Evolutionary conservation across 208 protist genomes (phyloP).

Genomic region (Leishmania aethiopica): DNA sequence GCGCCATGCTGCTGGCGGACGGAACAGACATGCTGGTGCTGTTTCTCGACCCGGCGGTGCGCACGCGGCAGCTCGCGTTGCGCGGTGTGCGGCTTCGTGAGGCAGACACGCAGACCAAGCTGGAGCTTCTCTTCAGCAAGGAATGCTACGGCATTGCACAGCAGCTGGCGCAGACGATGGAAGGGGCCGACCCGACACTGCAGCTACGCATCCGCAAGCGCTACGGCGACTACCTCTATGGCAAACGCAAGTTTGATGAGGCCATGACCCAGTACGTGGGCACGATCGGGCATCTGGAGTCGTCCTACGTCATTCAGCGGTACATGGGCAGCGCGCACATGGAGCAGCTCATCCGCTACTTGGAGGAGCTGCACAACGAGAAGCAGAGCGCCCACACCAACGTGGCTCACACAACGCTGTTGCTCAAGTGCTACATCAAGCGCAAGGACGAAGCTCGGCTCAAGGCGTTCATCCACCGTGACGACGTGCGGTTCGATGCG

Average conservation of each 20-base stretch:
- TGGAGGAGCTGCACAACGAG: slow-evolving; percentile 88
- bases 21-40: slow-evolving; percentile 84
- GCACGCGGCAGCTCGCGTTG: slow-evolving; percentile 10
- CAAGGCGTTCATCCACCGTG: slow-evolving; percentile 89
- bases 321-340: slow-evolving; percentile 95
- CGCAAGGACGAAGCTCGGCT: slow-evolving; percentile 91
- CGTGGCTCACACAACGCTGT: slow-evolving; percentile 95
- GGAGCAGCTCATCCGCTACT: slow-evolving; percentile 93
- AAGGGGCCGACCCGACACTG: slow-evolving; percentile 54
- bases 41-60: slow-evolving; percentile 49
- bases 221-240: slow-evolving; percentile 96
- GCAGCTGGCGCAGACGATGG: slow-evolving; percentile 72
- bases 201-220: slow-evolving; percentile 91
- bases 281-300: slow-evolving; percentile 95
- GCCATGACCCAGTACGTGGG: slow-evolving; percentile 95
- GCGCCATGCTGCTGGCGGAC: slow-evolving; percentile 82
- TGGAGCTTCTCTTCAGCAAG: slow-evolving; percentile 96
- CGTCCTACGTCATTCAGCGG: slow-evolving; percentile 97
- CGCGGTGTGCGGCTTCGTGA: slow-evolving; percentile 74
- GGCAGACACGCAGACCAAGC: slow-evolving; percentile 92
- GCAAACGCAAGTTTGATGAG: slow-evolving; percentile 66
- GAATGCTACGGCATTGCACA: slow-evolving; percentile 95
- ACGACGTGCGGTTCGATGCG: slow-evolving; percentile 93
- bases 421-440: slow-evolving; percentile 98
- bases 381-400: slow-evolving; percentile 68